phyloP scores from a whole-genome alignment of 2,329 filamentous ascomycete species.

The Diaporthe amygdali region DNA sequence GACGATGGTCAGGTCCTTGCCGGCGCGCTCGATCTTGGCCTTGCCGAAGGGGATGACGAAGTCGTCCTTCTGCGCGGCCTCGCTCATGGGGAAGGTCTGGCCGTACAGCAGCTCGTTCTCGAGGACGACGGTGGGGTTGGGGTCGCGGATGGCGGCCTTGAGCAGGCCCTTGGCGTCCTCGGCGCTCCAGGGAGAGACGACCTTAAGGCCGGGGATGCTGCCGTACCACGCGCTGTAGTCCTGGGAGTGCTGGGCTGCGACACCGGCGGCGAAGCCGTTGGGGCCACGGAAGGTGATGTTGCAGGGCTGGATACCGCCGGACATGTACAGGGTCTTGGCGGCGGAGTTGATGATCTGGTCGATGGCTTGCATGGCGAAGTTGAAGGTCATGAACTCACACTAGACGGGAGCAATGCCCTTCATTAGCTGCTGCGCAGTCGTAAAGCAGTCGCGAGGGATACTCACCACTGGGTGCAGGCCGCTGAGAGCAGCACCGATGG shows the following conservation, averaged over 20 bases:
- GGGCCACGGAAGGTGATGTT: conserved; percentile 99
- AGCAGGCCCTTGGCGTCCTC: conserved; percentile 98
- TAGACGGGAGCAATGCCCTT: conserved; percentile 38
- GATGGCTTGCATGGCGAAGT: conserved; percentile 99
- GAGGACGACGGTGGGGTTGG: conserved; percentile 92
- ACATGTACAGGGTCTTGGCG: conserved; percentile 99
- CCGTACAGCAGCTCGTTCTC: conserved; percentile 94
- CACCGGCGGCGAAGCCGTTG: conserved; percentile 96
- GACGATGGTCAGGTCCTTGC: conserved; percentile 96
- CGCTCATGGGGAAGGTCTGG: conserved; percentile 94
- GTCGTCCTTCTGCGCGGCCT: conserved; percentile 92
- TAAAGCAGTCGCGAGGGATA: conserved; percentile 31
- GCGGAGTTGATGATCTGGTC: conserved; percentile 99
- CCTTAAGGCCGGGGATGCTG: conserved; percentile 96
- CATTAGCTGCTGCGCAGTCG: not conserved
- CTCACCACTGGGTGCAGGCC: conserved; percentile 92
- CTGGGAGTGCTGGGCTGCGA: conserved; percentile 97
- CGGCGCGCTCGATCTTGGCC: conserved; percentile 96
- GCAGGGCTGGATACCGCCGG: conserved; percentile 97
- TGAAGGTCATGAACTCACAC: conserved; percentile 99
- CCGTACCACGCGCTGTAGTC: conserved; percentile 99
- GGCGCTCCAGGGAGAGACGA: conserved; percentile 93
- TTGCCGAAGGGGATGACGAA: conserved; percentile 98
- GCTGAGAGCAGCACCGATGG: conserved; percentile 91
- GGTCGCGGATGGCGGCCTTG: conserved; percentile 97